Evolutionary conservation across 345 rosid genomes (phyloP).

Genomic region (Excoecaria cochinchinensis): DNA sequence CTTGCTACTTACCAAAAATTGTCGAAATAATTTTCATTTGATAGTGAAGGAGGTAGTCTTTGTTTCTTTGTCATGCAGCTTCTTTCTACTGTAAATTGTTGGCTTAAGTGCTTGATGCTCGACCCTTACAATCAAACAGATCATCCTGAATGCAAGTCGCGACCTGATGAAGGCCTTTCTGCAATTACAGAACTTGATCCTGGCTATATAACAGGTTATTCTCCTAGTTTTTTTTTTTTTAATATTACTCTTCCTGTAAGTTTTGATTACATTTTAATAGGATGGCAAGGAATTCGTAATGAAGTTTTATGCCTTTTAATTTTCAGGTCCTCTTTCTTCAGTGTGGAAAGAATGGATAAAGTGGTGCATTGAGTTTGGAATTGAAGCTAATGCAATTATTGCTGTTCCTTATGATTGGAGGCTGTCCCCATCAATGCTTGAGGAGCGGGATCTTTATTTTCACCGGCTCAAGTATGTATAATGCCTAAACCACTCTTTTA

Average conservation of each 20-base stretch:
- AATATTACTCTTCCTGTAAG: not conserved
- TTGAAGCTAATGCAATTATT: constrained; percentile 88
- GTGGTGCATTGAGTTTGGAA: constrained; percentile 97
- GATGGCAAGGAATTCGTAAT: not conserved
- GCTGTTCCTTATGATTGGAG: constrained; percentile 99
- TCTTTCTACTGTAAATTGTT: constrained; percentile 95
- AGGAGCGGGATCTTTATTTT: constrained; percentile 97
- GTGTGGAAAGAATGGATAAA: constrained; percentile 99
- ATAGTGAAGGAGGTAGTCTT: constrained; percentile 10
- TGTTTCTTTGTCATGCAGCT: constrained; percentile 45
- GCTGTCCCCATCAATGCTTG: constrained; percentile 86
- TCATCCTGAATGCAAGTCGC: constrained; percentile 92
- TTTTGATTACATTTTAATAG: not conserved
- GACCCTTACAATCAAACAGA: constrained; percentile 97
- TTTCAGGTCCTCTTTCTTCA: constrained; percentile 89
- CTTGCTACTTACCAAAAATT: not conserved
- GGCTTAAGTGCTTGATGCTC: constrained; percentile 92
- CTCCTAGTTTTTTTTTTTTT: not conserved
- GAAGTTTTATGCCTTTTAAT: constrained; percentile 15
- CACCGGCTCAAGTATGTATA: constrained; percentile 87
- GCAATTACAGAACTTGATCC: constrained; percentile 98
- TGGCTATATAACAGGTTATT: constrained; percentile 81
- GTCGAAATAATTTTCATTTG: not conserved
- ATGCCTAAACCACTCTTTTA: constrained; percentile 4
- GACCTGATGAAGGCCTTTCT: constrained; percentile 96